Percentiles rank a stretch among this genome's conserved stretches.
Evolutionary conservation across 148 eudicot genomes (phyloP).

Genomic region (Rhododendron henanense): DNA sequence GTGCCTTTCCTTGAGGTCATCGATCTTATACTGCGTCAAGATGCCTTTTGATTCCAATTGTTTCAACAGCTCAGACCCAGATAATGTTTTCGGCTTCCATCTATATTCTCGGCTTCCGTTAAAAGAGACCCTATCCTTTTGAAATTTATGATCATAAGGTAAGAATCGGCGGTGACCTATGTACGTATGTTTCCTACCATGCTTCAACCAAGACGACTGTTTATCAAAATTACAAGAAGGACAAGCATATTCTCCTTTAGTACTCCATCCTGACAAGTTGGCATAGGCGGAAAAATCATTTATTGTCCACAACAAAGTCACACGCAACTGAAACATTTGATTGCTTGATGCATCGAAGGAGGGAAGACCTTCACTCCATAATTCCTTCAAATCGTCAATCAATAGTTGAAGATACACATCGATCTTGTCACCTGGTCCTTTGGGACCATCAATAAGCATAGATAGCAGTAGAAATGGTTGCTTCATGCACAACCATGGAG

Average conservation of each 20-base stretch:
- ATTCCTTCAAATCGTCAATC: background rate
- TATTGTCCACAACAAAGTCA: background rate
- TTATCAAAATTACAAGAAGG: background rate
- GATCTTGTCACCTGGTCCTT: background rate
- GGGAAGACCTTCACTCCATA: background rate
- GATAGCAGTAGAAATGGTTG: background rate
- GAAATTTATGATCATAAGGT: background rate
- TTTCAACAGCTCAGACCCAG: background rate
- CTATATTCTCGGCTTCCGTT: background rate
- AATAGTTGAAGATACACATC: background rate
- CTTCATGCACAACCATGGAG: too few relatives aligned
- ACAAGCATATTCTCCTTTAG: background rate
- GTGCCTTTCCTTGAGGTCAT: background rate
- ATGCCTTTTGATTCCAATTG: background rate
- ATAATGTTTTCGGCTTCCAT: background rate
- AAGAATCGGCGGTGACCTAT: background rate
- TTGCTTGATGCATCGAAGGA: background rate
- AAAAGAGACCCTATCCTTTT: background rate
- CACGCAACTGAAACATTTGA: background rate
- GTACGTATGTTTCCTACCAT: background rate
- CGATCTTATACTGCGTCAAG: background rate
- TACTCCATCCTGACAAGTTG: background rate
- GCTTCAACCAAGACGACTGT: background rate
- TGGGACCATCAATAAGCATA: background rate
- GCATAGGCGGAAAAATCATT: background rate